phyloP scores from a whole-genome alignment of 75 land plant species.

The Sequoia sempervirens region DNA sequence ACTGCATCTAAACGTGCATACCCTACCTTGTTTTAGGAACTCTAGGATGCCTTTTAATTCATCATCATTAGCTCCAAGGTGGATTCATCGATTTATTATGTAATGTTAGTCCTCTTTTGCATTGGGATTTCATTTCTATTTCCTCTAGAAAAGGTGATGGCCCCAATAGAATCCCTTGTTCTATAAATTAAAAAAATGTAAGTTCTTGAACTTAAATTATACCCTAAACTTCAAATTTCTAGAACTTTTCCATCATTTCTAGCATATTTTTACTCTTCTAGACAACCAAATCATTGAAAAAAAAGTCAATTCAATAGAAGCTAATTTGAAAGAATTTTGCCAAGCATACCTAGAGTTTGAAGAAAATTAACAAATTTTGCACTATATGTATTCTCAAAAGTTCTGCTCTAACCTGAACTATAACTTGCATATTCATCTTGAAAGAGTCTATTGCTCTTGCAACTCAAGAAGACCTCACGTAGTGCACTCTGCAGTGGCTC shows the following conservation, averaged over 20 bases:
- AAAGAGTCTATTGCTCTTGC: constrained; percentile 30
- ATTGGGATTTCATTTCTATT: no score
- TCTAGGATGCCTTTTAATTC: no score
- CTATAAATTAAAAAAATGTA: not conserved
- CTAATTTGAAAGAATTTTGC: not conserved
- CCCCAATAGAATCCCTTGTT: no score
- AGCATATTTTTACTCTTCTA: not conserved
- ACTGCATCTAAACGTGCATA: no score
- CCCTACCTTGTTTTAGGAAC: no score
- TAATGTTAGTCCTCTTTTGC: no score
- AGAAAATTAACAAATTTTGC: not conserved
- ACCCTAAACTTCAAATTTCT: not conserved
- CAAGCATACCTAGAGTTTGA: not conserved
- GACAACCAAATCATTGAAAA: not conserved
- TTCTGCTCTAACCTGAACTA: not conserved
- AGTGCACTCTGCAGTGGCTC: constrained; percentile 73
- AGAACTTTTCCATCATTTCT: not conserved
- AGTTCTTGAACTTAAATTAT: not conserved
- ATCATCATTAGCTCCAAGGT: no score
- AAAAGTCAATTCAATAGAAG: not conserved
- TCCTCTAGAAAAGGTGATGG: no score
- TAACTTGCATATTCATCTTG: not conserved
- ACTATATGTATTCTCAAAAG: not conserved
- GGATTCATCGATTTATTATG: no score
- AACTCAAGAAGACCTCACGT: constrained; percentile 70